Conservation (phyloP, 805 yeast genomes). For the Nakazawaea ishiwadae region DNA sequence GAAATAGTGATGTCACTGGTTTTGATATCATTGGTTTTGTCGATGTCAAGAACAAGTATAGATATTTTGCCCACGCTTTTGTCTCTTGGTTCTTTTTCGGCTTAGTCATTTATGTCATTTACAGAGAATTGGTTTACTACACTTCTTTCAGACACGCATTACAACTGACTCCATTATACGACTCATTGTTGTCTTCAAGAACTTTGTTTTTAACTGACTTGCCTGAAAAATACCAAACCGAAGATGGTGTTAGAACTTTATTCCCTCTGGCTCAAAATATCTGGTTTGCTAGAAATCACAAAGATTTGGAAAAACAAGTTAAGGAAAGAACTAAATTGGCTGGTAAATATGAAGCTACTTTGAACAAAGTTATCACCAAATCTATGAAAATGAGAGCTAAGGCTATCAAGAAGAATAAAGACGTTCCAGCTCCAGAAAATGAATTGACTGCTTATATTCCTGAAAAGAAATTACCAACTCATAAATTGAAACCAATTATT, state of each 20-base stretch:
- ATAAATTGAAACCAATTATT: constrained; percentile 61
- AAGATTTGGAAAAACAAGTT: constrained; percentile 48
- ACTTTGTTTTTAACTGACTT: constrained; percentile 72
- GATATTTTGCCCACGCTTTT: constrained; percentile 71
- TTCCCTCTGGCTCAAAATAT: constrained; percentile 61
- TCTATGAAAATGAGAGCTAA: constrained; percentile 54
- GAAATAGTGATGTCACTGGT: constrained; percentile 28
- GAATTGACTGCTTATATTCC: constrained; percentile 60
- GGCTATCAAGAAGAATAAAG: constrained; percentile 51
- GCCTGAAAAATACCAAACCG: constrained; percentile 39
- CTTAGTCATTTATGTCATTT: constrained; percentile 56
- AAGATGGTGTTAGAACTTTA: constrained; percentile 47
- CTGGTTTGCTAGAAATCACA: constrained; percentile 62
- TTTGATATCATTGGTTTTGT: constrained; percentile 63
- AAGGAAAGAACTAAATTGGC: constrained; percentile 62
- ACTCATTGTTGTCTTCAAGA: constrained; percentile 63
- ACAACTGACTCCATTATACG: constrained; percentile 70
- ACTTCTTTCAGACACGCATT: constrained; percentile 66
- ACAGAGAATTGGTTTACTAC: constrained; percentile 71
- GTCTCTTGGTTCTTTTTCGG: constrained; percentile 74
- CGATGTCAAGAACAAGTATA: constrained; percentile 55
- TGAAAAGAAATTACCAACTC: constrained; percentile 78
- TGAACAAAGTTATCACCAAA: constrained; percentile 55
- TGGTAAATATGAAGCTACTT: constrained; percentile 58
- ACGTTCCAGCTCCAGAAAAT: constrained; percentile 51